phyloP scores from a whole-genome alignment of 305 asterid species.

The Rubia occidens region DNA sequence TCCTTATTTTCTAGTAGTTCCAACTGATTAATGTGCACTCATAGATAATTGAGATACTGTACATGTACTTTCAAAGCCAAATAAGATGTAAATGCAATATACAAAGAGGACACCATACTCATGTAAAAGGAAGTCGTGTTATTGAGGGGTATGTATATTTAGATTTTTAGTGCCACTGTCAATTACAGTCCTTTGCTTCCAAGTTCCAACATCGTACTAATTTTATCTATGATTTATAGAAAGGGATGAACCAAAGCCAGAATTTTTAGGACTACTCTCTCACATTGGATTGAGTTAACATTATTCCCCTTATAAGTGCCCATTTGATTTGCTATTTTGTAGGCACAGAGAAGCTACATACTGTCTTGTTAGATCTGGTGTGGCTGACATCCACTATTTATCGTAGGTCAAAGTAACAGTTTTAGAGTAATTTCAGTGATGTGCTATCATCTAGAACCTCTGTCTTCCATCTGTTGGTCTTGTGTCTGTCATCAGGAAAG shows the following conservation, averaged over 20 bases:
- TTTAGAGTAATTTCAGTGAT: background rate
- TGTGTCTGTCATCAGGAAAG: too few species aligned
- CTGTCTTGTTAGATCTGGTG: background rate
- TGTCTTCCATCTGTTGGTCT: too few species aligned
- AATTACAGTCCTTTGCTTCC: background rate
- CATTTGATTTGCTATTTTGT: background rate
- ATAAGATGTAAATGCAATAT: background rate
- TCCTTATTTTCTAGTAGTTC: background rate
- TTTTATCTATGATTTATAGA: background rate
- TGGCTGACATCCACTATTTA: background rate
- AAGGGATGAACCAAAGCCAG: background rate
- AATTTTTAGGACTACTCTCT: background rate
- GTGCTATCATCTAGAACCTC: background rate
- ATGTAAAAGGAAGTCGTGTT: slow-evolving; percentile 3
- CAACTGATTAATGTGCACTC: background rate
- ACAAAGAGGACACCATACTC: background rate
- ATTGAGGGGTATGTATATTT: too few species aligned
- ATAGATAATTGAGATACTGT: too few species aligned
- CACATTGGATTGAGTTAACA: background rate
- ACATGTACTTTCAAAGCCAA: background rate
- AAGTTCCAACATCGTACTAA: background rate
- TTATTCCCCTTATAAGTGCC: too few species aligned
- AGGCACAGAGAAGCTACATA: background rate
- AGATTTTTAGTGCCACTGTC: background rate
- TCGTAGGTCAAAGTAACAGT: background rate